A percentile compares a stretch with the other conserved stretches of the same genome.
phyloP scores from a whole-genome alignment of 169 alveolate species.

The Eimeria tenella region DNA sequence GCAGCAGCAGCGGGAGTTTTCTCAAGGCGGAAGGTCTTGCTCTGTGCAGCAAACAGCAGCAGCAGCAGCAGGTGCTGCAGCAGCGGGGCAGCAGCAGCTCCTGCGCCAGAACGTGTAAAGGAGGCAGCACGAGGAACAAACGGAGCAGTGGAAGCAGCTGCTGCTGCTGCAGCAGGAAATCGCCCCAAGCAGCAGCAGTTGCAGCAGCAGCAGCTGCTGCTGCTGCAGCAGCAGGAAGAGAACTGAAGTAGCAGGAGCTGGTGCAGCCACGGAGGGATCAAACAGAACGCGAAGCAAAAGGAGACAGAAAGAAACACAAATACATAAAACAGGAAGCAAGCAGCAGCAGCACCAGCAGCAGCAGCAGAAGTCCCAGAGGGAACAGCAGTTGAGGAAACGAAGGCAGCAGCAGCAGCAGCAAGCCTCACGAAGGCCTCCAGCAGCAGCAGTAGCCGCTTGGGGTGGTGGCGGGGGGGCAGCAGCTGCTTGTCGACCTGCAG shows the following conservation, averaged over 20 bases:
- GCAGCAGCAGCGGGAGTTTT: conserved; percentile 61
- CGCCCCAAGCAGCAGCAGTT: too few relatives aligned
- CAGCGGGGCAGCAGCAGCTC: background rate
- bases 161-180: background rate
- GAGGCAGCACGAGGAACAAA: background rate
- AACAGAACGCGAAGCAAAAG: too few relatives aligned
- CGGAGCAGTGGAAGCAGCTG: background rate
- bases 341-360: background rate
- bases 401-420: background rate
- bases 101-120: background rate
- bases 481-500: background rate
- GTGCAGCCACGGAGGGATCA: too few relatives aligned
- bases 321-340: too few relatives aligned
- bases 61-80: background rate
- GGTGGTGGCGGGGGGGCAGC: conserved; percentile 2
- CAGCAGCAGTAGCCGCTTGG: conserved; percentile 41
- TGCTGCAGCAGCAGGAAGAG: background rate
- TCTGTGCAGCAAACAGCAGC: background rate
- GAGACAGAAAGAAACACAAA: too few relatives aligned
- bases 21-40: conserved; percentile 57
- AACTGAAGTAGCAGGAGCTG: background rate
- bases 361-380: background rate
- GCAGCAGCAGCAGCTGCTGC: background rate
- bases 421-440: conserved; percentile 42
- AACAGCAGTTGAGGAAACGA: background rate